These are phyloP conservation scores for Fusarium scirpi DNA, from an alignment of 2,329 filamentous ascomycete genomes.

Conservation along the genomic window DNA sequence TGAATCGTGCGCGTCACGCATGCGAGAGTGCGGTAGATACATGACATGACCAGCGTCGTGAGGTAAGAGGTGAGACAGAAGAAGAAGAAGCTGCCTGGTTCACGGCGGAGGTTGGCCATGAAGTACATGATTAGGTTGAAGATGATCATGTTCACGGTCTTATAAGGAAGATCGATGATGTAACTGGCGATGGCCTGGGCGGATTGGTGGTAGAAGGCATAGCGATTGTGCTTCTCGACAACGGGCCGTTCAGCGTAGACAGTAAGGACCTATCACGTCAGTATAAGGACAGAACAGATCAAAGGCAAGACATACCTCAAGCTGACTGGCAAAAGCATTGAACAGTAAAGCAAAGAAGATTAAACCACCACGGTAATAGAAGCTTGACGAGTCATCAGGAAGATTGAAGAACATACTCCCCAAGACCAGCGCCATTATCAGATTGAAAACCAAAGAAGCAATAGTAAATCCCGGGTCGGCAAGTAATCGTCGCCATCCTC, in stretches of 20 bases:
- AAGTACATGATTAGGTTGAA: slow-evolving; percentile 67
- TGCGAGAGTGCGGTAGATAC: slow-evolving; percentile 48
- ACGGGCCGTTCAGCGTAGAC: slow-evolving; percentile 50
- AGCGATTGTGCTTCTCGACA: slow-evolving; percentile 53
- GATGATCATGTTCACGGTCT: slow-evolving; percentile 44
- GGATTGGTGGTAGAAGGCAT: slow-evolving; percentile 52
- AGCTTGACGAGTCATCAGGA: slow-evolving; percentile 57
- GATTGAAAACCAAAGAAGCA: slow-evolving; percentile 57
- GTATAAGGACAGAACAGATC: neutral
- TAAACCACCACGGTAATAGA: slow-evolving; percentile 60
- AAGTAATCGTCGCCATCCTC: slow-evolving; percentile 54
- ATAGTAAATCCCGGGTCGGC: slow-evolving; percentile 56
- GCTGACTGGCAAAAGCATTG: slow-evolving; percentile 59
- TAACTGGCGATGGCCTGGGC: slow-evolving; percentile 47
- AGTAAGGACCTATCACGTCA: slow-evolving; percentile 36
- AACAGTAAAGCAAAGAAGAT: slow-evolving; percentile 66
- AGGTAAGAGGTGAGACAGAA: slow-evolving; percentile 59
- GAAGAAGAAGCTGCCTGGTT: slow-evolving; percentile 72
- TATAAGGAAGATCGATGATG: slow-evolving; percentile 44
- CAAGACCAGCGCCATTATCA: slow-evolving; percentile 64
- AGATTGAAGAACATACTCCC: slow-evolving; percentile 65
- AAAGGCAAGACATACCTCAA: slow-evolving; percentile 44
- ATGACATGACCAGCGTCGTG: slow-evolving; percentile 48
- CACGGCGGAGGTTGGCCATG: slow-evolving; percentile 71
- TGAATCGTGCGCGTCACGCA: slow-evolving; percentile 47